Base-by-base conservation (phyloP, 78 protist species). In the Abeoforma whisleri region DNA sequence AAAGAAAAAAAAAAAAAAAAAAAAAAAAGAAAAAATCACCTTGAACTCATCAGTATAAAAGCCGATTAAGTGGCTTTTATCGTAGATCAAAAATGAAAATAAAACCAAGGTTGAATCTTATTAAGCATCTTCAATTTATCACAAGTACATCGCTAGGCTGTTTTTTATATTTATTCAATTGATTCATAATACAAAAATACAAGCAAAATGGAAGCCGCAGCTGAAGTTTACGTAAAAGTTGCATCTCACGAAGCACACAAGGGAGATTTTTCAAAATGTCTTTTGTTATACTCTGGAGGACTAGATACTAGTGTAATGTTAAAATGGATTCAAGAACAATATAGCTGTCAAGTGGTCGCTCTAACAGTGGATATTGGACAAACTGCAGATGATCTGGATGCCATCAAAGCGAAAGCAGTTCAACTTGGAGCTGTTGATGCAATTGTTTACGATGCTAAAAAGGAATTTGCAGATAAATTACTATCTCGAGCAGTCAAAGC, bases 271-370 rank as follows among this genome's bases (percentile, higher is more conserved):
- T 23, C 70, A 86, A 40, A 8, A 23, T 32, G 70, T 62, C 35
- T 87, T 36, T 81, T 87, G 25, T 71, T 84, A 28, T 87, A 91
- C 84, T 35, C 75, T 23, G 93, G 93, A 39, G 92, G 93, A 28
- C 72, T 91, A 70, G 93, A 91, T 84, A 91, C 93, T 8, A 37
- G 77, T 33, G 70, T 57, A 37, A 88, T 87, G 40, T 90, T 91
- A 35, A 30, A 35, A 38, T 91, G 93, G 93, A 85, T 90, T 75
- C 88, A 80, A 32, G 68, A 72, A 39, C 88, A 91, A 74, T 1
- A 87, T 68, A 89, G 76, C 22, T 87, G 73, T 81, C 88, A 91
- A 39, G 89, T 87, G 48, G 39, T 74, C 30, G 1, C 77, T 5
- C 80, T 40, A 71, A 69, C 77, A 76, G 88, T 80, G 33, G 84